phyloP scores from a whole-genome alignment of 2,329 filamentous ascomycete species.

The Neofusicoccum laricinum region DNA sequence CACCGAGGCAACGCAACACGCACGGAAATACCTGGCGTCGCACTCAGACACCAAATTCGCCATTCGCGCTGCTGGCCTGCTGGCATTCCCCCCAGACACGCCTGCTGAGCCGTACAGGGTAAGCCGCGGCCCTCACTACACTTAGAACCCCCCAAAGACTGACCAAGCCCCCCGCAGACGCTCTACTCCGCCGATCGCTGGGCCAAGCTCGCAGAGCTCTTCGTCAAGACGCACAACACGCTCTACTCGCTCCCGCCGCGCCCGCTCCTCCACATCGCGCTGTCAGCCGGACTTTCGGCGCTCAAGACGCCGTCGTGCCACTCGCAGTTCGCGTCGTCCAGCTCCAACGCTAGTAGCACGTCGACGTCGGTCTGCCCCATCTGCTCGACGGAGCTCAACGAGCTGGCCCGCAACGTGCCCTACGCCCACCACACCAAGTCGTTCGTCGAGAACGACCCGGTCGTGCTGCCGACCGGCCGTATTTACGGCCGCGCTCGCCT shows the following conservation, averaged over 20 bases:
- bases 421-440: constrained; percentile 96
- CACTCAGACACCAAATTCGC: constrained; percentile 66
- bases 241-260: constrained; percentile 78
- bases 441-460: constrained; percentile 81
- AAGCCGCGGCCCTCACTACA: too few species aligned
- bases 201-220: constrained; percentile 72
- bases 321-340: constrained; percentile 59
- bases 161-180: constrained; percentile 43
- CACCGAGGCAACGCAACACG: constrained; percentile 75
- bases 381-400: constrained; percentile 92
- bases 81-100: constrained; percentile 68
- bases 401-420: constrained; percentile 81
- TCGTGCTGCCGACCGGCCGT: constrained; percentile 81
- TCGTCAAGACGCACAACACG: constrained; percentile 80
- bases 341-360: constrained; percentile 55
- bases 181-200: constrained; percentile 75
- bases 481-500: constrained; percentile 78
- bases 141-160: not conserved
- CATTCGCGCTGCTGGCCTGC: constrained; percentile 73
- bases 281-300: constrained; percentile 86
- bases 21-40: constrained; percentile 73
- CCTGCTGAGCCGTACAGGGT: constrained; percentile 60
- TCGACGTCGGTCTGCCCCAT: constrained; percentile 83
- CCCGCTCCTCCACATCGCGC: constrained; percentile 84
- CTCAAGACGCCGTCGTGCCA: constrained; percentile 96